Evolutionary conservation across 1,284 basidiomycete species (phyloP).

Genomic region (Pseudozyma hubeiensis): DNA sequence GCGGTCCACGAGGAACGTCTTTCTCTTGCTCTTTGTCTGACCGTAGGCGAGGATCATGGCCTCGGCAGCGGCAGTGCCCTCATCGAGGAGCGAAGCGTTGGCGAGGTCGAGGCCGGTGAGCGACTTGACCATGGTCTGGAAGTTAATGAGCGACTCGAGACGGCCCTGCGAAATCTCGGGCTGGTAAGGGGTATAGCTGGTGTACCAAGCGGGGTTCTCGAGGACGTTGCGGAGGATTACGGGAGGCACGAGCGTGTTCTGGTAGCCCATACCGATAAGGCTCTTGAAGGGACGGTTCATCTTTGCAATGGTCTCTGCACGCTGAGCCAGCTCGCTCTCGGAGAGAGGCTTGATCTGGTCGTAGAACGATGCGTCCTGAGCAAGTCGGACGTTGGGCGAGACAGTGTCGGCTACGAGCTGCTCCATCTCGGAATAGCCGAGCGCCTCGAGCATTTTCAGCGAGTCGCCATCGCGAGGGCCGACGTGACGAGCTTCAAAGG

Average conservation of each 20-base stretch:
- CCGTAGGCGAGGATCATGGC: conserved; percentile 66
- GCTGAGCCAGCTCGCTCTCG: conserved; percentile 84
- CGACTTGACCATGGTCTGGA: conserved; percentile 95
- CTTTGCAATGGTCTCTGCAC: conserved; percentile 80
- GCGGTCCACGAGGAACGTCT: conserved; percentile 65
- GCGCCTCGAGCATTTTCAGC: conserved; percentile 57
- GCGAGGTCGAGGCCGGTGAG: conserved; percentile 90
- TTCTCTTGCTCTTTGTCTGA: conserved; percentile 58
- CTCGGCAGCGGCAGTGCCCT: conserved; percentile 67
- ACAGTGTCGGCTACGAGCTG: conserved; percentile 63
- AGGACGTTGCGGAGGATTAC: conserved; percentile 71
- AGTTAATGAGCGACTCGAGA: conserved; percentile 95
- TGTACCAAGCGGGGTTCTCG: conserved; percentile 99
- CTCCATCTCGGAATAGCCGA: conserved; percentile 62
- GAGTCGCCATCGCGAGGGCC: conserved; percentile 62
- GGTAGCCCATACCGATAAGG: conserved; percentile 98
- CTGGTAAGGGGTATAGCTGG: conserved; percentile 91
- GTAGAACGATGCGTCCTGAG: conserved; percentile 76
- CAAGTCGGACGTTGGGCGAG: conserved; percentile 70
- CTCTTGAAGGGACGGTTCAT: conserved; percentile 87
- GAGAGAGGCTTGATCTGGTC: conserved; percentile 74
- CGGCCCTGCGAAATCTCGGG: conserved; percentile 92
- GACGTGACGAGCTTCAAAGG: conserved; percentile 62
- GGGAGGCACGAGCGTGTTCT: conserved; percentile 70
- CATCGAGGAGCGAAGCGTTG: conserved; percentile 67